These are phyloP conservation scores for Actinomortierella ambigua DNA, from an alignment of 371 early-diverging fungal genomes.

Conservation along the genomic window DNA sequence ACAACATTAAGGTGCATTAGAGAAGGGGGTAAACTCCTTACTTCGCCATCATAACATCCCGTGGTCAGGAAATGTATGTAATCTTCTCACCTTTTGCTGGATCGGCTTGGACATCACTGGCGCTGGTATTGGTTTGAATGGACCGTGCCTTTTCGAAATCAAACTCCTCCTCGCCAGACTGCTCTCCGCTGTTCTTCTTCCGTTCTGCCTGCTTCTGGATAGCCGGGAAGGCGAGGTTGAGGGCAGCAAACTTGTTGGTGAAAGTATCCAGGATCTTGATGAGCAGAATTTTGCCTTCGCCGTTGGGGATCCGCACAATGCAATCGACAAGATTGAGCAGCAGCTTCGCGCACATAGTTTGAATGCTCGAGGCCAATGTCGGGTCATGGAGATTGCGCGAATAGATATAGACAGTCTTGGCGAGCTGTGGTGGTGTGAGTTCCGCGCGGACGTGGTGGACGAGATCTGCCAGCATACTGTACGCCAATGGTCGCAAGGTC, in stretches of 20 bases:
- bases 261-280: constrained; percentile 88
- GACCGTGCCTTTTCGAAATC: constrained; percentile 85
- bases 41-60: neutral
- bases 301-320: constrained; percentile 73
- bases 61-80: neutral
- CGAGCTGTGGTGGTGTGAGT: constrained; percentile 77
- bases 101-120: constrained; percentile 71
- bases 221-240: constrained; percentile 65
- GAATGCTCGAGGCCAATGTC: constrained; percentile 85
- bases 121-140: constrained; percentile 68
- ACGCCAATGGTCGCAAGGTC: constrained; percentile 89
- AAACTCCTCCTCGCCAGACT: constrained; percentile 59
- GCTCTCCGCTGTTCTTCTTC: constrained; percentile 31
- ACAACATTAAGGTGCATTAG: neutral
- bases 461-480: constrained; percentile 94
- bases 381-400: constrained; percentile 90
- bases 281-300: constrained; percentile 70
- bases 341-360: constrained; percentile 95
- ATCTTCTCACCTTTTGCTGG: constrained; percentile 68
- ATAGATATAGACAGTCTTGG: constrained; percentile 86
- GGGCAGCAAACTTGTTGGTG: constrained; percentile 74
- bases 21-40: neutral
- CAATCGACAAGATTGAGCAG: constrained; percentile 91
- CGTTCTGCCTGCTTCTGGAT: constrained; percentile 55
- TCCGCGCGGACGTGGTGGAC: constrained; percentile 93